These are phyloP conservation scores for Leccinum holopus DNA, from an alignment of 1,284 basidiomycete genomes.

Conservation along the genomic window DNA sequence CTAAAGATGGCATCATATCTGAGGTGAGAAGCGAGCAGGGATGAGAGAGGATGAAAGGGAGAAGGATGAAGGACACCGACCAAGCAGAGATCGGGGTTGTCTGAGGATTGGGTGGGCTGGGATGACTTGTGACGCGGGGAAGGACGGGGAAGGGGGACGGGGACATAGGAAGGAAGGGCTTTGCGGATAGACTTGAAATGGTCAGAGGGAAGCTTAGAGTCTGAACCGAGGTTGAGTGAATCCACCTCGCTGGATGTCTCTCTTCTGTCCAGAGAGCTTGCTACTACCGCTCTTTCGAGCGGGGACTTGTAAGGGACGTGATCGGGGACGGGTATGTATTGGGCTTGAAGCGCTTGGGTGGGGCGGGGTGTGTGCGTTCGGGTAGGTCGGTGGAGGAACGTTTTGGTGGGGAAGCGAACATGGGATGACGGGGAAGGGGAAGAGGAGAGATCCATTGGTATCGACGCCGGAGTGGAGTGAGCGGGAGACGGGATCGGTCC, in stretches of 20 bases:
- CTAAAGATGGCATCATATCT: constrained; percentile 15
- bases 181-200: constrained; percentile 21
- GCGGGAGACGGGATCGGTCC: not conserved
- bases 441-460: not conserved
- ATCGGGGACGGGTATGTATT: constrained; percentile 40
- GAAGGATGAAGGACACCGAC: constrained; percentile 2
- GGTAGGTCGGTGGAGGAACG: constrained; percentile 44
- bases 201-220: constrained; percentile 7
- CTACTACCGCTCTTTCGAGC: constrained; percentile 2
- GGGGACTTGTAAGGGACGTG: constrained; percentile 25
- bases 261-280: constrained; percentile 12
- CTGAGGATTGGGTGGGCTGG: constrained; percentile 2
- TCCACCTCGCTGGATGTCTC: constrained; percentile 31
- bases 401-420: constrained; percentile 42
- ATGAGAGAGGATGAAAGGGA: constrained; percentile 1
- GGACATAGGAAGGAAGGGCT: not conserved
- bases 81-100: constrained; percentile 18
- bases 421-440: constrained; percentile 32
- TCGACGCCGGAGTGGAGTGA: constrained; percentile 9
- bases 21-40: constrained; percentile 17
- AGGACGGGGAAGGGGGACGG: constrained; percentile 5
- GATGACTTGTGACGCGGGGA: constrained; percentile 1
- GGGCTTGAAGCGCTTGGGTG: constrained; percentile 46
- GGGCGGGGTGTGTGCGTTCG: constrained; percentile 31
- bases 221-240: constrained; percentile 20